Evolutionary conservation across 23 red algal species (phyloP).

Genomic region (Gracilariopsis chorda): DNA sequence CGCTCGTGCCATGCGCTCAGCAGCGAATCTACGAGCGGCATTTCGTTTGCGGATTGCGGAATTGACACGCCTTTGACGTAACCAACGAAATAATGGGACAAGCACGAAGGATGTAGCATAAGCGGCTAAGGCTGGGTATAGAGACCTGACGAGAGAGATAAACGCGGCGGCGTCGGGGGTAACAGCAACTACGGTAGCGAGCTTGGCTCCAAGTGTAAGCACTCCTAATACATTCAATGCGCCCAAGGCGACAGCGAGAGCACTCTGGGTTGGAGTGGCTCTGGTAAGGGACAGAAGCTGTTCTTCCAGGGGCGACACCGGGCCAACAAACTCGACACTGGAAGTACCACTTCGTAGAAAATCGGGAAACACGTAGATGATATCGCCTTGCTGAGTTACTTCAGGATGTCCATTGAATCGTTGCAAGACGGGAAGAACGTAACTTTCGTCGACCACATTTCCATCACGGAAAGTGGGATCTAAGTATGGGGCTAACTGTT

Average conservation of each 20-base stretch:
- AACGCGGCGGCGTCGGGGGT: constrained; percentile 51
- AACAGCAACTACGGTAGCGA: constrained; percentile 35
- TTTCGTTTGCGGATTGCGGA: constrained; percentile 51
- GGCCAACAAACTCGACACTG: constrained; percentile 49
- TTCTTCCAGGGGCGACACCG: constrained; percentile 21
- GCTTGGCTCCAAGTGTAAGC: constrained; percentile 67
- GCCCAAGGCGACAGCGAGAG: constrained; percentile 51
- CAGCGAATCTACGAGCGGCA: not conserved
- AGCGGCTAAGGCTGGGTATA: constrained; percentile 66
- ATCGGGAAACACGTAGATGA: constrained; percentile 93
- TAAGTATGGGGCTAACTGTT: constrained; percentile 87
- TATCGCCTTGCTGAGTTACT: constrained; percentile 93
- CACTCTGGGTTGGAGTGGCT: constrained; percentile 38
- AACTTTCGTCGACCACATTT: constrained; percentile 76
- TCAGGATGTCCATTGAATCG: constrained; percentile 88
- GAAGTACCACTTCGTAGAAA: constrained; percentile 15
- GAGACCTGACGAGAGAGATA: constrained; percentile 27
- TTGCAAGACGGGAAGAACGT: constrained; percentile 81
- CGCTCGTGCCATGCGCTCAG: not conserved
- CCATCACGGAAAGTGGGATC: not conserved
- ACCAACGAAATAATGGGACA: constrained; percentile 66
- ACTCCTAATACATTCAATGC: constrained; percentile 74
- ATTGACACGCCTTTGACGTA: constrained; percentile 43
- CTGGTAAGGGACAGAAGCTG: constrained; percentile 34
- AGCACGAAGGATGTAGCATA: constrained; percentile 83